Evolutionary conservation across 106 monocot species (phyloP).

Genomic region (Gastrodia elata): DNA sequence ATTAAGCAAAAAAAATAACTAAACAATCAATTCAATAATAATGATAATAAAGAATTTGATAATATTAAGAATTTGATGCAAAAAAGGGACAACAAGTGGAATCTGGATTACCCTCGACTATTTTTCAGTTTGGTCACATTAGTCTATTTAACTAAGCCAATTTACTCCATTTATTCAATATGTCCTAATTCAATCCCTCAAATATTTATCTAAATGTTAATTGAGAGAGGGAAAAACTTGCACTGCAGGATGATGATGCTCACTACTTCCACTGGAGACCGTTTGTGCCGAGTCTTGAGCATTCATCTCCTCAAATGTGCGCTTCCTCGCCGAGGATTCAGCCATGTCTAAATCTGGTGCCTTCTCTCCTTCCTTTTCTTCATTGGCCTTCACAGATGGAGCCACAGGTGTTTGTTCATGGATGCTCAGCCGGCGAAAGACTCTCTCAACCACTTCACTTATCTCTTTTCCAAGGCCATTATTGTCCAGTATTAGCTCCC

Average conservation of each 20-base stretch:
- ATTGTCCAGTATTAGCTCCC: slow-evolving; percentile 77
- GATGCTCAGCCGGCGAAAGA: slow-evolving; percentile 54
- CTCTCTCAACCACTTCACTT: slow-evolving; percentile 74
- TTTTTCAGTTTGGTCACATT: too few relatives aligned
- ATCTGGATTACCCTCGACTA: too few relatives aligned
- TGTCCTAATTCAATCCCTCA: too few relatives aligned
- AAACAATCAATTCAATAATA: too few relatives aligned
- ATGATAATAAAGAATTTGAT: too few relatives aligned
- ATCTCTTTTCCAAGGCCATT: slow-evolving; percentile 77
- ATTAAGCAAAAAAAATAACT: too few relatives aligned
- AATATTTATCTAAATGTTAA: too few relatives aligned
- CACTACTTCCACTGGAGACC: slow-evolving; percentile 12
- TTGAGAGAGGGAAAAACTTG: too few relatives aligned
- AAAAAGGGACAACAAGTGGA: too few relatives aligned
- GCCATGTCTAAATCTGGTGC: slow-evolving; percentile 16
- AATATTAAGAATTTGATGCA: too few relatives aligned
- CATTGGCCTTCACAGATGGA: slow-evolving; percentile 11
- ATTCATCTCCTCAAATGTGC: slow-evolving; percentile 30
- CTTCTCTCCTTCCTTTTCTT: slow-evolving; percentile 23
- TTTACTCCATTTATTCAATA: too few relatives aligned
- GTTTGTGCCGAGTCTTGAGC: slow-evolving; percentile 8
- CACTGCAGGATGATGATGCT: slow-evolving; percentile 5
- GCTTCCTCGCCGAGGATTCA: slow-evolving; percentile 23
- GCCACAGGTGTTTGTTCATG: slow-evolving; percentile 18
- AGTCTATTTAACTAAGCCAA: too few relatives aligned